These are phyloP conservation scores for Psilocybe mexicana DNA, from an alignment of 1,284 basidiomycete species.

Conservation along the genomic window DNA sequence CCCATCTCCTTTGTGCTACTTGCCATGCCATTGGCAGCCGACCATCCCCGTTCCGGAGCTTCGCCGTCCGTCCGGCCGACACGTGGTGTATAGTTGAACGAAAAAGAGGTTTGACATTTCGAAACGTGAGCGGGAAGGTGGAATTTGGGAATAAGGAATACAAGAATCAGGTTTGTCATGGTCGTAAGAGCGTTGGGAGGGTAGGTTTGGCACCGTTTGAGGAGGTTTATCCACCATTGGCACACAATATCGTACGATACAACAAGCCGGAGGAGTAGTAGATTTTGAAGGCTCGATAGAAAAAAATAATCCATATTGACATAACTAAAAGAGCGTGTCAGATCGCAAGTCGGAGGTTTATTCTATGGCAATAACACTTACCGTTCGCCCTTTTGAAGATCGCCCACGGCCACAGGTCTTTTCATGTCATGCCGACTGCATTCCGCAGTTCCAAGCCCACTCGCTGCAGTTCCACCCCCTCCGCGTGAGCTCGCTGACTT, in stretches of 20 bases:
- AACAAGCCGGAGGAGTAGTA: conserved; percentile 6
- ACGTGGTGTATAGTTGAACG: conserved; percentile 25
- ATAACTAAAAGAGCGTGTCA: conserved; percentile 14
- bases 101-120: conserved; percentile 24
- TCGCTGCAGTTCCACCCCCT: conserved; percentile 24
- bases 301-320: conserved; percentile 28
- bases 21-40: conserved; percentile 23
- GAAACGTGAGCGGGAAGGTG: conserved; percentile 30
- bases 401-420: conserved; percentile 31
- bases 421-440: conserved; percentile 37
- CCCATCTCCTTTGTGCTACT: conserved; percentile 33
- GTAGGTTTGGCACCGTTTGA: not conserved
- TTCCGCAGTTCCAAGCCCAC: conserved; percentile 32
- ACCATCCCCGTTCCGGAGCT: conserved; percentile 32
- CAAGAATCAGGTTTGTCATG: not conserved
- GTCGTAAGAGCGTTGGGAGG: not conserved
- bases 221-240: conserved; percentile 29
- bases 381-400: conserved; percentile 40
- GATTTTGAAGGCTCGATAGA: conserved; percentile 13
- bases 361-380: conserved; percentile 10
- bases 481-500: conserved; percentile 24
- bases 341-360: no score
- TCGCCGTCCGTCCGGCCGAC: conserved; percentile 35
- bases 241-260: conserved; percentile 33
- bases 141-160: conserved; percentile 31